phyloP scores from a whole-genome alignment of 2,329 filamentous ascomycete species.

The Fusarium nisikadoi region DNA sequence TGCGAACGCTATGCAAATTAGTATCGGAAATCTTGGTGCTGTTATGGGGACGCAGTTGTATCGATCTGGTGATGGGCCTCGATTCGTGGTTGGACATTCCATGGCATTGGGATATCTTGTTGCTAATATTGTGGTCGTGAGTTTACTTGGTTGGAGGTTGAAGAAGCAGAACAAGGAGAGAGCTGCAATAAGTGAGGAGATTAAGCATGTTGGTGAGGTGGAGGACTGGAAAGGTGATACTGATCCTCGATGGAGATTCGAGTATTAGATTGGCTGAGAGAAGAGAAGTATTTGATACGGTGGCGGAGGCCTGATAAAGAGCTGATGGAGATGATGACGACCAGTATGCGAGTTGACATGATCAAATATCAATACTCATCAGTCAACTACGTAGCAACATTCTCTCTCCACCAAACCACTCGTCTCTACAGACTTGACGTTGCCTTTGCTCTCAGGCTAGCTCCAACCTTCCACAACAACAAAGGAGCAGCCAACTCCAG shows the following conservation, averaged over 20 bases:
- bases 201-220: constrained; percentile 60
- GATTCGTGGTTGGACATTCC: constrained; percentile 73
- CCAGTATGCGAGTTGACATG: neutral
- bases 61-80: constrained; percentile 65
- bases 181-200: constrained; percentile 54
- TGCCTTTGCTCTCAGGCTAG: constrained; percentile 41
- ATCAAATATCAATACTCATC: neutral
- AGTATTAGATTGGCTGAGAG: constrained; percentile 48
- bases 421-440: neutral
- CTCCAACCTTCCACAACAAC: constrained; percentile 55
- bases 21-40: constrained; percentile 75
- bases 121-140: constrained; percentile 66
- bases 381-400: fast-evolving
- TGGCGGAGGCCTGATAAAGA: fast-evolving
- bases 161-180: constrained; percentile 67
- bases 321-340: fast-evolving
- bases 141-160: constrained; percentile 63
- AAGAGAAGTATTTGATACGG: fast-evolving
- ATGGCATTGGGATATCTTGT: constrained; percentile 73
- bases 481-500: constrained; percentile 51
- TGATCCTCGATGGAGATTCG: constrained; percentile 74
- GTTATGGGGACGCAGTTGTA: constrained; percentile 78
- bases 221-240: constrained; percentile 70
- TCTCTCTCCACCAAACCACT: fast-evolving
- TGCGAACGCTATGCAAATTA: constrained; percentile 77